A percentile compares a stretch with the other conserved stretches of the same genome.
phyloP scores from a whole-genome alignment of 352 stramenopile species.

The Globisporangium camurandrum region DNA sequence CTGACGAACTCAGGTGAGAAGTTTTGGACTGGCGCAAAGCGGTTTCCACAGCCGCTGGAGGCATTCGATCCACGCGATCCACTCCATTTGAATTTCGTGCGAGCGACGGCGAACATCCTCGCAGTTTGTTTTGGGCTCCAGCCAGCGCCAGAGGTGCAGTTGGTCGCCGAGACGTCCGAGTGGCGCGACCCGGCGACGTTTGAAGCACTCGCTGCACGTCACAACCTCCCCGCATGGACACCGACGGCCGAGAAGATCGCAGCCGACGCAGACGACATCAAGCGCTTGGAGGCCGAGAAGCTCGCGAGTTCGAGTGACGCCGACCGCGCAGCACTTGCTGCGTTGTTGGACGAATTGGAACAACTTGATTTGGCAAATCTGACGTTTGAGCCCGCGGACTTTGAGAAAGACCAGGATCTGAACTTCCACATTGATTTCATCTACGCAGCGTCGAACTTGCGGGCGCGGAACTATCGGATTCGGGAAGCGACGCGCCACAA shows the following conservation, averaged over 20 bases:
- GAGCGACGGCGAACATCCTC: constrained; percentile 69
- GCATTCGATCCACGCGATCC: constrained; percentile 56
- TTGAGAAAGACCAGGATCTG: constrained; percentile 98
- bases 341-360: constrained; percentile 63
- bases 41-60: constrained; percentile 61
- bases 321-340: constrained; percentile 60
- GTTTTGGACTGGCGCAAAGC: constrained; percentile 83
- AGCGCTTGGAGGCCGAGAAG: constrained; percentile 59
- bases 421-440: constrained; percentile 97
- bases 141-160: constrained; percentile 45
- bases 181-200: constrained; percentile 64
- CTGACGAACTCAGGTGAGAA: constrained; percentile 74
- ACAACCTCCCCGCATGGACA: constrained; percentile 45
- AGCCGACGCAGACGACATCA: constrained; percentile 58
- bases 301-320: constrained; percentile 52
- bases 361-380: constrained; percentile 42
- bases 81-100: constrained; percentile 75
- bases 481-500: constrained; percentile 77
- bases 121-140: constrained; percentile 77
- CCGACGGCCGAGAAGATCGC: constrained; percentile 78
- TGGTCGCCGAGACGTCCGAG: constrained; percentile 80
- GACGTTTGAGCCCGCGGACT: constrained; percentile 81
- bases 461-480: constrained; percentile 86
- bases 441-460: constrained; percentile 96
- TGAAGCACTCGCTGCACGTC: constrained; percentile 33